phyloP scores from a whole-genome alignment of 441 rosid genomes.

The Adansonia madagascariensis region DNA sequence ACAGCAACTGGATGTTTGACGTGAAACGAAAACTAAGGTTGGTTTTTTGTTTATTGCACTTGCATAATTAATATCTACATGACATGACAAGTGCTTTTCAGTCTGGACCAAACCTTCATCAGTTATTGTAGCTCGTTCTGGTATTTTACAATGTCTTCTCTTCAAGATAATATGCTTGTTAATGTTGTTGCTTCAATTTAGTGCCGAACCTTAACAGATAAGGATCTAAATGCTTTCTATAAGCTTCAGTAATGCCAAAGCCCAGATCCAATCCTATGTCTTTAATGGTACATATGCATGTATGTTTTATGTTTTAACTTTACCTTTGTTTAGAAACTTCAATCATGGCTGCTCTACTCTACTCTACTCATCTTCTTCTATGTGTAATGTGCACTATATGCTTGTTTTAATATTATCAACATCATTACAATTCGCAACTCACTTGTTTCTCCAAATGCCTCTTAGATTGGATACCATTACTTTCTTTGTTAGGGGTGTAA shows the following conservation, averaged over 20 bases:
- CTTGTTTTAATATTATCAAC: neutral
- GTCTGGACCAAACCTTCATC: neutral
- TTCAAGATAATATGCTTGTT: conserved; percentile 67
- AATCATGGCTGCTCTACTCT: neutral
- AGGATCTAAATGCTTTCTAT: conserved; percentile 68
- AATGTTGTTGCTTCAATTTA: conserved; percentile 73
- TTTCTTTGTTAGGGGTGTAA: neutral
- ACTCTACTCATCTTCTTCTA: neutral
- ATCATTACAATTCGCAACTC: neutral
- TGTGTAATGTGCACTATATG: neutral
- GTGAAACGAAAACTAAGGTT: conserved; percentile 83
- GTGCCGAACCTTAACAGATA: conserved; percentile 59
- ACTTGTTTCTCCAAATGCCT: neutral
- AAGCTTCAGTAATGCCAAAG: conserved; percentile 61
- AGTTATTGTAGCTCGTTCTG: neutral
- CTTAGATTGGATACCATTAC: neutral
- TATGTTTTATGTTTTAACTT: neutral
- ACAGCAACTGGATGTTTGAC: conserved; percentile 72
- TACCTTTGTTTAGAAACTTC: neutral
- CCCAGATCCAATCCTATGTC: conserved; percentile 68
- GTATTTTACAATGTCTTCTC: conserved; percentile 21
- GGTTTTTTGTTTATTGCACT: conserved; percentile 7
- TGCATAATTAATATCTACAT: conserved; percentile 2
- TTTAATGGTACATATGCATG: conserved; percentile 56
- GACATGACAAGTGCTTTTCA: neutral